Base-by-base conservation (phyloP, 2,329 filamentous ascomycete species). In the Botrytis squamosa region DNA sequence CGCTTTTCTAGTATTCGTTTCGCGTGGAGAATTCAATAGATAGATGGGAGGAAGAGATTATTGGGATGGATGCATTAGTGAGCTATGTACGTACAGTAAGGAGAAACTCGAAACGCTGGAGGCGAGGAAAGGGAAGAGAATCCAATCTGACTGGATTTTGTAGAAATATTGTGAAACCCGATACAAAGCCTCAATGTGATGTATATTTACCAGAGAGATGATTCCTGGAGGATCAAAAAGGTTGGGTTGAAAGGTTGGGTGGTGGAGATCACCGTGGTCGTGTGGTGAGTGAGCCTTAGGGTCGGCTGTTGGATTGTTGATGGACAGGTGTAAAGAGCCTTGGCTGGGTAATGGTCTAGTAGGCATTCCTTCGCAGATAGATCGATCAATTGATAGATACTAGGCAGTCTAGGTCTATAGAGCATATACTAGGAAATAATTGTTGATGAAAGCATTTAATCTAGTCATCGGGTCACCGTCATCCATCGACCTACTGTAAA, bases 161-260 rank as follows among this genome's bases (percentile, higher is more conserved):
- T 57, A 14, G 14, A 22, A 36, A 36, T 12, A 3, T 40, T 2
- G 64, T 67, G 64, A 67, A 22, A 40, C 36, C 20, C 1, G 10
- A 49, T 4, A 22, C 46, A 29, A 18, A 18, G 52, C 52, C 52
- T 57, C 52, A 8, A 16, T 57, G 52, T 57, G 14, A 57, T 57
- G 29, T 66, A 66, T 66, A 66, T 67, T 67, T 40, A n/a, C 9
- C 1, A 22, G 4, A 36, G 18, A 12, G 65, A n/a, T 8, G 5
- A 8, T 67, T 67, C 65, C 65, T 67, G 46, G 9, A 67, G 65
- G 65, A 67, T 67, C 12, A 55, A 29, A 67, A 55, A 55, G 33
- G 36, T 67, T 67, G 65, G 33, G 22, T 40, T 29, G 22, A 2
- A 33, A 8, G 6, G 5, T 6, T 22, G 29, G 29, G 29, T 29